Evolutionary conservation across 164 flowering plant species (phyloP).

Genomic region (Nymphaea thermarum): DNA sequence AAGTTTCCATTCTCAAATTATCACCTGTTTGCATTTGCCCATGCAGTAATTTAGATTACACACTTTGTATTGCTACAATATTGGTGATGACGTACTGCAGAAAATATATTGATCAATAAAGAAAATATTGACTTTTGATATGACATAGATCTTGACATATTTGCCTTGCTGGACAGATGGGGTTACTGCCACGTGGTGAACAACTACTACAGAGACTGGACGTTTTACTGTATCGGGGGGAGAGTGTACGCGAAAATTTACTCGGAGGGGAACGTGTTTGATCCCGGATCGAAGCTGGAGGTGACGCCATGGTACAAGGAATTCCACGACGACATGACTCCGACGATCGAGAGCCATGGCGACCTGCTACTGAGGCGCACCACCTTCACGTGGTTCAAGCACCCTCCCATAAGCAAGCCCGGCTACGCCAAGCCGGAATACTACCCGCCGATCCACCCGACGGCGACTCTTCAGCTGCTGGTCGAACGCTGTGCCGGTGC

Average conservation of each 20-base stretch:
- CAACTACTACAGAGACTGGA: slow-evolving; percentile 21
- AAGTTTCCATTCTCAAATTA: no score
- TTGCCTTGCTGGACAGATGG: slow-evolving; percentile 8
- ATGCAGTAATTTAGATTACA: no score
- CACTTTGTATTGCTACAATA: no score
- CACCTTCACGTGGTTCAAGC: slow-evolving; percentile 17
- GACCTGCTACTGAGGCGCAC: slow-evolving; percentile 15
- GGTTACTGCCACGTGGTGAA: slow-evolving; percentile 24
- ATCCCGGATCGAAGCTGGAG: slow-evolving; percentile 15
- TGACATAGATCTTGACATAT: no score
- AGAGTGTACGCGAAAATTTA: slow-evolving; percentile 18
- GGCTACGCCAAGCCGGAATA: slow-evolving; percentile 6
- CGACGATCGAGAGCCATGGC: slow-evolving; percentile 13
- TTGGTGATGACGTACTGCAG: no score
- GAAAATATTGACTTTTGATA: no score
- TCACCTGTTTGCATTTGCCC: no score
- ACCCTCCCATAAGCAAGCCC: slow-evolving; percentile 7
- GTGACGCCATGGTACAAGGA: slow-evolving; percentile 19
- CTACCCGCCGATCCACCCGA: slow-evolving; percentile 9
- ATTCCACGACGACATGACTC: slow-evolving; percentile 12
- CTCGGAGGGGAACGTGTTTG: slow-evolving; percentile 20
- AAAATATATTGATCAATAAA: no score
- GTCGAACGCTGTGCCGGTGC: slow-evolving; percentile 18
- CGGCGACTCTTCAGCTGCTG: slow-evolving; percentile 1
- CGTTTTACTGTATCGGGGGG: slow-evolving; percentile 19